phyloP scores from a whole-genome alignment of 768 basidiomycete genomes.

The Boletus reticuloceps region DNA sequence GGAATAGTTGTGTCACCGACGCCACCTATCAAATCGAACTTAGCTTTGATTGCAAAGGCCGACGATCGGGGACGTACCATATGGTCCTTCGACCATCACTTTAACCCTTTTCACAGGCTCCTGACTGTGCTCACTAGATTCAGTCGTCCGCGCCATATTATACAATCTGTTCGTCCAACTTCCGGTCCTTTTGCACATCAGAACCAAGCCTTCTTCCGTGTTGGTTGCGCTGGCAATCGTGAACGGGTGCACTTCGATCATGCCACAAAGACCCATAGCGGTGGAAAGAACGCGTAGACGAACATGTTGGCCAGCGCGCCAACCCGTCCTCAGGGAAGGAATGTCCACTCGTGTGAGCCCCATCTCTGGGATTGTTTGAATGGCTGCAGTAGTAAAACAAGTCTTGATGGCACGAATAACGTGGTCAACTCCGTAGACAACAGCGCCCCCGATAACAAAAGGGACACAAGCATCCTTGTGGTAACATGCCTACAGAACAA shows the following conservation, averaged over 20 bases:
- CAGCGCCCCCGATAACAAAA: conserved; percentile 51
- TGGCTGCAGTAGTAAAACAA: conserved; percentile 52
- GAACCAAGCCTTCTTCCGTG: conserved; percentile 56
- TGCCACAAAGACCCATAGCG: conserved; percentile 52
- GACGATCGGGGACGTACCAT: conserved; percentile 33
- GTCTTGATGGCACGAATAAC: conserved; percentile 62
- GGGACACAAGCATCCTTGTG: conserved; percentile 38
- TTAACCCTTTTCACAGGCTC: conserved; percentile 25
- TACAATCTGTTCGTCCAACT: conserved; percentile 61
- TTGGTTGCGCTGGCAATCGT: conserved; percentile 68
- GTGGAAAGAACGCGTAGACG: conserved; percentile 60
- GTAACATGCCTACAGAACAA: conserved; percentile 34
- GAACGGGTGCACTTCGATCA: conserved; percentile 74
- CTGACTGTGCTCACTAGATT: conserved; percentile 24
- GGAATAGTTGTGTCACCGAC: conserved; percentile 57
- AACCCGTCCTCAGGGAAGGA: conserved; percentile 61
- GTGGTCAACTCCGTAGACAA: conserved; percentile 57
- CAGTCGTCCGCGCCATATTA: conserved; percentile 40
- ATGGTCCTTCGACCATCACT: conserved; percentile 54
- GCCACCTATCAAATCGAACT: conserved; percentile 39
- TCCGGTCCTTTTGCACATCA: conserved; percentile 66
- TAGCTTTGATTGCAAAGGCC: too few relatives aligned
- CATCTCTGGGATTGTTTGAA: conserved; percentile 61
- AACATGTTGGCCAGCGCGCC: conserved; percentile 86
- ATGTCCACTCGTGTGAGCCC: conserved; percentile 63